Evolutionary conservation across 2,329 filamentous ascomycete genomes (phyloP), one percentile per base, ranked within the genome.

Genomic region (Lojkania enalia): DNA sequence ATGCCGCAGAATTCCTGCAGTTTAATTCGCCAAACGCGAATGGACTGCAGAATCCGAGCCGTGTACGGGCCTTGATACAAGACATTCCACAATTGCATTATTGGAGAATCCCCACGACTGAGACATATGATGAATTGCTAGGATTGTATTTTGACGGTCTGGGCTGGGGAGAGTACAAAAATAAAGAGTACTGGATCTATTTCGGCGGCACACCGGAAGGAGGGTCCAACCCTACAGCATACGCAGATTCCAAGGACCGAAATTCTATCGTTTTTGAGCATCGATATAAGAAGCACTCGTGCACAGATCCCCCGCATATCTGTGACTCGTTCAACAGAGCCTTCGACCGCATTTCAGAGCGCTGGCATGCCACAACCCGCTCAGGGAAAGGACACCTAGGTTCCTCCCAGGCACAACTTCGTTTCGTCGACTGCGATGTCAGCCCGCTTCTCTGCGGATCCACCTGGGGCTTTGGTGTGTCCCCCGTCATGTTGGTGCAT

Each of bases 351-450:
- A 30, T 48, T 16, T 13, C 18, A 15, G 35, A 35, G 20, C 45
- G 45, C 27, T 44, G 45, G 45, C 45, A 27, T n/a, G 31, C 11
- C n/a, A 25, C 16, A 16, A 13, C 7, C n/a, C 6, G 15, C 6
- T 18, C 7, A 3, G 15, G 21, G 7, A 13, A 15, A 19, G 14
- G 7, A 7, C 16, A 35, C 12, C 20, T 6, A 14, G 16, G 5
- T 11, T 27, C 36, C 6, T 27, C 44, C 12, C n/a, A 13, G 5
- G 39, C 20, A 25, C 9, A 21, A 12, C 29, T 48, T 11, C 35
- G 35, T 20, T 48, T n/a, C n/a, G 40, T 36, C n/a, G 29, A 48
- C 35, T 48, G 45, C 20, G 45, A 48, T 21, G 30, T 44, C 15
- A 38, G 18, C 16, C 45, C 45, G 12, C 27, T 48, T 4, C 13